Evolutionary conservation across 2,329 filamentous ascomycete genomes (phyloP).

Genomic region (Geosmithia morbida): DNA sequence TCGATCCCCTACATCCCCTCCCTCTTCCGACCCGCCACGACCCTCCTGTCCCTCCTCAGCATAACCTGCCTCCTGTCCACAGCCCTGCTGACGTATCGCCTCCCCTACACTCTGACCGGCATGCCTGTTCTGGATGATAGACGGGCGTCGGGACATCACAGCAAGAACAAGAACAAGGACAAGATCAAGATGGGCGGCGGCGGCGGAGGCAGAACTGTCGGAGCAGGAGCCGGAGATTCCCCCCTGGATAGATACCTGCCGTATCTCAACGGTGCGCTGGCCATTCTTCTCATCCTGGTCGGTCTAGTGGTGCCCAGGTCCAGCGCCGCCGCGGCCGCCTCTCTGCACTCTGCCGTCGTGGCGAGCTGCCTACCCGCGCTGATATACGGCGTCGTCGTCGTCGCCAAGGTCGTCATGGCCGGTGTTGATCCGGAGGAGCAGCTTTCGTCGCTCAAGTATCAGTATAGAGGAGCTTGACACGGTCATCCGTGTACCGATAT

Average conservation of each 20-base stretch:
- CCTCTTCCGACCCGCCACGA: conserved; percentile 17
- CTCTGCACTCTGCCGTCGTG: neutral
- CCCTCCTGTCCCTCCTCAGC: conserved; percentile 37
- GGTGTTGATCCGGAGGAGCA: conserved; percentile 55
- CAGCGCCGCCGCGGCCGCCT: neutral
- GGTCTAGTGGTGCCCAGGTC: conserved; percentile 15
- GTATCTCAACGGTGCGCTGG: conserved; percentile 44
- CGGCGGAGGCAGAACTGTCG: neutral
- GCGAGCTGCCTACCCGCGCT: conserved; percentile 32
- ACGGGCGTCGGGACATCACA: neutral
- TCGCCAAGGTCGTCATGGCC: conserved; percentile 51
- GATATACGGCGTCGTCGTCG: conserved; percentile 45
- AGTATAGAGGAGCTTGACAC: conserved; percentile 52
- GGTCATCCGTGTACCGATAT: too few relatives aligned
- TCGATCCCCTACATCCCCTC: conserved; percentile 33
- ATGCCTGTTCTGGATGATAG: conserved; percentile 28
- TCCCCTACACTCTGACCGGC: conserved; percentile 41
- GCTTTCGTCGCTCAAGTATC: conserved; percentile 46
- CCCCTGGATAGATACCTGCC: conserved; percentile 46
- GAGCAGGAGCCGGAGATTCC: conserved; percentile 5
- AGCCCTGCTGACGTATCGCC: conserved; percentile 41
- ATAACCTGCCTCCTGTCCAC: conserved; percentile 50
- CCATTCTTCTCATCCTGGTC: conserved; percentile 31
- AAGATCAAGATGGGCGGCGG: neutral
- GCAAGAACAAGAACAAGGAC: neutral